Base-by-base conservation (phyloP, 2,329 filamentous ascomycete species). In the Elsinoe fawcettii region DNA sequence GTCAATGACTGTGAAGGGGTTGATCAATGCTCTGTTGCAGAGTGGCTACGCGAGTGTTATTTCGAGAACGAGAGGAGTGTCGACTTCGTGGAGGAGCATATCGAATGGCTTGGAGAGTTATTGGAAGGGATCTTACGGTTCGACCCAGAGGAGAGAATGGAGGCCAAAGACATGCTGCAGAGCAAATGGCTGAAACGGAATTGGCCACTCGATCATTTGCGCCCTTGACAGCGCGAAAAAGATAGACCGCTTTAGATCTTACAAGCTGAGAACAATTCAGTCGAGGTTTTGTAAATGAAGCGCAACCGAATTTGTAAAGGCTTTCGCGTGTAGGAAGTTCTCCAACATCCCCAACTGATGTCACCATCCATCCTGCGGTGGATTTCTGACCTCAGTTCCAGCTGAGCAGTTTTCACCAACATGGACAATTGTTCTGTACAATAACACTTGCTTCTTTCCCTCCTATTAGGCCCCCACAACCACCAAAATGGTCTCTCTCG, bases 401-500 rank as follows among this genome's bases (percentile, higher is more conserved):
- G 11, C 39, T 3, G 7, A 43, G 16, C 39, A n/a, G n/a, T n/a
- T 43, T 18, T 16, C 5, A 20, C 16, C 16, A 43, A 2, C 39
- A 43, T 43, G 39, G 14, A 22, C 3, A 16, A 3, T 22, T 16
- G 14, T 3, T 43, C 16, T 20, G 4, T 20, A 11, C 41, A 14
- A 25, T 46, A 46, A n/a, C 41, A 46, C 9, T 14, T 34, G 8
- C 9, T 34, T 30, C 11, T 11, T 37, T 39, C 18, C 8, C 23
- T 14, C 16, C 7, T 44, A 5, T 22, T 18, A 12, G 9, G 11
- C 8, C 12, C 36, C 23, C 23, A 30, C n/a, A n/a, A n/a, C 34
- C 53, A n/a, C 23, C 22, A 55, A 16, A 22, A 58, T 54, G 49
- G 56, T 49, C 7, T 49, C 39, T 41, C 30, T 37, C 30, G 37